Evolutionary conservation across 2,329 filamentous ascomycete species (phyloP), one percentile per base, ranked within the genome.

Genomic region (Tolypocladium ovalisporum): DNA sequence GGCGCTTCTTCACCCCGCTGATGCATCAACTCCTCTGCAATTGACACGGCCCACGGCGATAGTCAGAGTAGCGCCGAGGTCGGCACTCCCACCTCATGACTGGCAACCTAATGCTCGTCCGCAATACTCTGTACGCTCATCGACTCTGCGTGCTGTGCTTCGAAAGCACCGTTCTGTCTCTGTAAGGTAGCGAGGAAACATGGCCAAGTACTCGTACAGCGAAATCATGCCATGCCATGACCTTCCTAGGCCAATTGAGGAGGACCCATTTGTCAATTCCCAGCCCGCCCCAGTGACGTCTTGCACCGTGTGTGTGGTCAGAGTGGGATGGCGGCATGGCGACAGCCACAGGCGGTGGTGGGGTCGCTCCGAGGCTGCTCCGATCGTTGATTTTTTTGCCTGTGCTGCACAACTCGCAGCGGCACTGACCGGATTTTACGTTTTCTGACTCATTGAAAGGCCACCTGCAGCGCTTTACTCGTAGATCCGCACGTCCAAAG

Each of bases 361-460:
- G 66, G 64, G 63, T 59, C 27, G 60, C 64, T 68, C 67, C 67
- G 67, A 69, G 62, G 61, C 60, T 56, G 61, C 63, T 67, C 67
- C 67, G 65, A 62, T 63, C 59, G 36, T 40, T 40, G 19, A 17
- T 35, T 55, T 57, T 58, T 60, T 53, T 56, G 54, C 24, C 47
- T 34, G 10, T 35, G 47, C 47, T 19, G 34, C 29, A 6, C 29
- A n/a, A n/a, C 29, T 34, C 8, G 17, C 17, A 32, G 17, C 47
- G 12, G 44, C 6, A 29, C 47, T 51, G 47, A 32, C 27, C 47
- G 32, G 47, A 3, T 34, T 17, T 32, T 34, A 32, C 19, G 19
- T 35, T 24, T 55, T 49, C 54, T 55, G 39, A 44, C 39, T 55
- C 54, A 54, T 42, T 52, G 47, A 51, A 51, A 5, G 27, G 47